Evolutionary conservation across 2,329 filamentous ascomycete genomes (phyloP).

Genomic region (Sphaerulina musiva): DNA sequence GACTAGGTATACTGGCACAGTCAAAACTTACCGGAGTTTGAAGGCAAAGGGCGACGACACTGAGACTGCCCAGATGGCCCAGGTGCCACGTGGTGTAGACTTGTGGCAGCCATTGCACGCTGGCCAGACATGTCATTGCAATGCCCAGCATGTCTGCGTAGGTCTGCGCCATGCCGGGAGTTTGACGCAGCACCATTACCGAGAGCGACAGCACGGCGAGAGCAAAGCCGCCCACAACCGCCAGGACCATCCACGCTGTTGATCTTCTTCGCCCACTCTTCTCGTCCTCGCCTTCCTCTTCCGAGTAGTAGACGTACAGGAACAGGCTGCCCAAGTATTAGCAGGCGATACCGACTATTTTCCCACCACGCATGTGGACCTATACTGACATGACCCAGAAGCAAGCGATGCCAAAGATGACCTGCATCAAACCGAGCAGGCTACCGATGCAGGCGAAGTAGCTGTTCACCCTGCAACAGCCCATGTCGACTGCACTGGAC

Average conservation of each 20-base stretch:
- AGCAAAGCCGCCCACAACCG: conserved; percentile 66
- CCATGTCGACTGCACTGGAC: conserved; percentile 68
- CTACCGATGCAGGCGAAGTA: conserved; percentile 75
- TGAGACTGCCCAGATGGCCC: conserved; percentile 79
- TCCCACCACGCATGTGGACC: too few species aligned
- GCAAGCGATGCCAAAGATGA: conserved; percentile 81
- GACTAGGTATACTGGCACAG: background rate
- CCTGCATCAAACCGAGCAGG: conserved; percentile 78
- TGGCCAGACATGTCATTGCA: conserved; percentile 66
- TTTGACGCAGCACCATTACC: conserved; percentile 58
- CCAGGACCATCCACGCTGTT: conserved; percentile 39
- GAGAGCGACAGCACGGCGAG: conserved; percentile 58
- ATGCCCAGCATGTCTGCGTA: conserved; percentile 83
- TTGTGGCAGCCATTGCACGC: conserved; percentile 84
- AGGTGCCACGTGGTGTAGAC: conserved; percentile 82
- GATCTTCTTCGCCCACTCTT: conserved; percentile 23
- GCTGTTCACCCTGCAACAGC: conserved; percentile 74
- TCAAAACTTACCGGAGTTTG: conserved; percentile 71
- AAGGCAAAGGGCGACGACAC: conserved; percentile 94
- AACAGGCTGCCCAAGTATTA: conserved; percentile 4
- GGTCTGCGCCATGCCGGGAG: conserved; percentile 55
- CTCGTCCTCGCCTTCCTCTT: conserved; percentile 29
- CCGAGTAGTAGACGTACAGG: conserved; percentile 13
- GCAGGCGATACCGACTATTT: background rate
- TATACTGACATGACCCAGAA: conserved; percentile 84